phyloP scores from a whole-genome alignment of 768 basidiomycete species.

The Cystobasidium tubakii region DNA sequence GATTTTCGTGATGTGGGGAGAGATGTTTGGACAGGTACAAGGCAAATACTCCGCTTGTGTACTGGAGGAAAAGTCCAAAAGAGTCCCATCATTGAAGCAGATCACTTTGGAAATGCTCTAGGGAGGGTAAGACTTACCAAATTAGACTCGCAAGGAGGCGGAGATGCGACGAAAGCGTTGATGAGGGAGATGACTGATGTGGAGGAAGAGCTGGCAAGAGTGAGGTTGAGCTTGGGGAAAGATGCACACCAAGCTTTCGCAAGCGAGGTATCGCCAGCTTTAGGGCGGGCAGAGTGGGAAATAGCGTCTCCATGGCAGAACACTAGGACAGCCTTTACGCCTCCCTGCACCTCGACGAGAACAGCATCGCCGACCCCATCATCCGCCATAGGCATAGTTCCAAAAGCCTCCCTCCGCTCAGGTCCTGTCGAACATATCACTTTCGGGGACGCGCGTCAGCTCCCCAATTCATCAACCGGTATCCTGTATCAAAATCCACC shows the following conservation, averaged over 20 bases:
- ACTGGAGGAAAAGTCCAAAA: constrained; percentile 23
- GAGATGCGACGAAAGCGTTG: not conserved
- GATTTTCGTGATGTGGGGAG: constrained; percentile 65
- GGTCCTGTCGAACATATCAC: not conserved
- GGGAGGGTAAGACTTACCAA: constrained; percentile 1
- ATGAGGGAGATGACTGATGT: constrained; percentile 19
- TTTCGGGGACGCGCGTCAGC: not conserved
- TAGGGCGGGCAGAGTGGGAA: not conserved
- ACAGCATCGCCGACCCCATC: not conserved
- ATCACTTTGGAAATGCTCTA: constrained; percentile 30
- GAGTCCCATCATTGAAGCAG: not conserved
- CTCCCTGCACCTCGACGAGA: not conserved
- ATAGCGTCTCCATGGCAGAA: constrained; percentile 16
- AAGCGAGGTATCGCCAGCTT: too few species aligned
- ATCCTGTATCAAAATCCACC: constrained; percentile 11
- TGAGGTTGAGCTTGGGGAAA: not conserved
- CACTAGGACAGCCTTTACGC: constrained; percentile 30
- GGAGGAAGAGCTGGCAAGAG: constrained; percentile 14
- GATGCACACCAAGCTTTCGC: not conserved
- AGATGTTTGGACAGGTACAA: constrained; percentile 52
- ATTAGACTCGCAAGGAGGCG: not conserved
- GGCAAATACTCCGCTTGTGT: constrained; percentile 2
- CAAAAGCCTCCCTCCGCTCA: not conserved
- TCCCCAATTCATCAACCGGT: constrained; percentile 32
- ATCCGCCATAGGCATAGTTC: not conserved